Conservation (phyloP, 2,329 filamentous ascomycete species). For the Nigrospora sphaerica region DNA sequence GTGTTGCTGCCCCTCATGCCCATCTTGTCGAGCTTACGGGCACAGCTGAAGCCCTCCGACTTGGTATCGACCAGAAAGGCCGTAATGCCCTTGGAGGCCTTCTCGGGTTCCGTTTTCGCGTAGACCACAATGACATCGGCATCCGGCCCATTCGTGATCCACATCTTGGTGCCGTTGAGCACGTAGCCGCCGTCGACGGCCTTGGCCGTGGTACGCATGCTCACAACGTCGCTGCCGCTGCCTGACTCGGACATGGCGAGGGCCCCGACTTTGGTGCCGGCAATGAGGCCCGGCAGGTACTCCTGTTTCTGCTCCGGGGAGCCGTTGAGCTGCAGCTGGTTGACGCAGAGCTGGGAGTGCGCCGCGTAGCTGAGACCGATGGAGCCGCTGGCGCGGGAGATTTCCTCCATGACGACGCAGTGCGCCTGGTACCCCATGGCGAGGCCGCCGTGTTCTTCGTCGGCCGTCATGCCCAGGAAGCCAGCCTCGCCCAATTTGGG, state of each 20-base stretch:
- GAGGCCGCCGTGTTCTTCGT: slow-evolving; percentile 84
- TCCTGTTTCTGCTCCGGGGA: slow-evolving; percentile 68
- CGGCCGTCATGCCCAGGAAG: slow-evolving; percentile 86
- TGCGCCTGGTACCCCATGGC: slow-evolving; percentile 96
- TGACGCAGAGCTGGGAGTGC: slow-evolving; percentile 92
- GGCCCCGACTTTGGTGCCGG: slow-evolving; percentile 75
- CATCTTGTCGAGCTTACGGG: slow-evolving; percentile 92
- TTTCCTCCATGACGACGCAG: slow-evolving; percentile 90
- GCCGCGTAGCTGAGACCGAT: slow-evolving; percentile 91
- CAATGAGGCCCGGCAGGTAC: slow-evolving; percentile 74
- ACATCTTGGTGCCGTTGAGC: slow-evolving; percentile 93
- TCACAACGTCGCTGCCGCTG: slow-evolving; percentile 87
- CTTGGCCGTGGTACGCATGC: slow-evolving; percentile 83
- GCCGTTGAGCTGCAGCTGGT: slow-evolving; percentile 90
- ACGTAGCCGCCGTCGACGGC: slow-evolving; percentile 78
- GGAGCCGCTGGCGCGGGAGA: slow-evolving; percentile 76
- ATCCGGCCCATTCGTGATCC: slow-evolving; percentile 97
- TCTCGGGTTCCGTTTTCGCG: slow-evolving; percentile 80
- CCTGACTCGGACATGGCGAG: slow-evolving; percentile 93
- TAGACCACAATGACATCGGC: slow-evolving; percentile 95
- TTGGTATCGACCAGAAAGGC: slow-evolving; percentile 81
- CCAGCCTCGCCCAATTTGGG: slow-evolving; percentile 85
- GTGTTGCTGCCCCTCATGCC: slow-evolving; percentile 98
- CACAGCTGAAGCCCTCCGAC: slow-evolving; percentile 71
- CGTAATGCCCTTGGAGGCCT: slow-evolving; percentile 83